phyloP scores from a whole-genome alignment of 768 basidiomycete species.

The Hypholoma fasciculare region DNA sequence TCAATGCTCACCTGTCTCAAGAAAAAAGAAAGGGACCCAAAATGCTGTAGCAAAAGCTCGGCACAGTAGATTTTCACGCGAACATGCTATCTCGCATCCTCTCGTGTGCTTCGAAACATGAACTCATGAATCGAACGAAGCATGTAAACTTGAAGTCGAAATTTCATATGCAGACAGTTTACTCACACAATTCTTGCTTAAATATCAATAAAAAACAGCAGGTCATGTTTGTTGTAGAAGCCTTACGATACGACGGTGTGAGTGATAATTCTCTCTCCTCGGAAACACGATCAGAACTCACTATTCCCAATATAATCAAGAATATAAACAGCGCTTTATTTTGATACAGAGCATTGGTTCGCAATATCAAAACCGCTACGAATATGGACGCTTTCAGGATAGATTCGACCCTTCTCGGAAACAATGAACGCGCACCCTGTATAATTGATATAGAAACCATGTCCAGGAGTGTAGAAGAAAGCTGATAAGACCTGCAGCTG shows the following conservation, averaged over 20 bases:
- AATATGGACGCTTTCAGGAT: background rate
- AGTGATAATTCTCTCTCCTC: background rate
- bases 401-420: background rate
- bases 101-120: too few species aligned
- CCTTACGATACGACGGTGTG: background rate
- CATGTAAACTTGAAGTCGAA: too few species aligned
- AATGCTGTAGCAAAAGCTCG: background rate
- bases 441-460: background rate
- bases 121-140: too few species aligned
- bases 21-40: slow-evolving; percentile 11
- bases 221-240: slow-evolving; percentile 3
- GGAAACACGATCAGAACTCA: background rate
- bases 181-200: background rate
- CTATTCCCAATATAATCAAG: slow-evolving; percentile 1
- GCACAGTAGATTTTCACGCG: background rate
- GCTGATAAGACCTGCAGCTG: background rate
- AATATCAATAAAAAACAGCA: slow-evolving; percentile 7
- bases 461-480: background rate
- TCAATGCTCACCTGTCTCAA: slow-evolving; percentile 10
- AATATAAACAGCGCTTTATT: slow-evolving; percentile 3
- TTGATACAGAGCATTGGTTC: slow-evolving; percentile 12
- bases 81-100: background rate
- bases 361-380: slow-evolving; percentile 11
- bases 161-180: background rate
- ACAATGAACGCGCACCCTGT: background rate